Base-by-base conservation (phyloP, 1,284 basidiomycete species). In the Naganishia cerealis region DNA sequence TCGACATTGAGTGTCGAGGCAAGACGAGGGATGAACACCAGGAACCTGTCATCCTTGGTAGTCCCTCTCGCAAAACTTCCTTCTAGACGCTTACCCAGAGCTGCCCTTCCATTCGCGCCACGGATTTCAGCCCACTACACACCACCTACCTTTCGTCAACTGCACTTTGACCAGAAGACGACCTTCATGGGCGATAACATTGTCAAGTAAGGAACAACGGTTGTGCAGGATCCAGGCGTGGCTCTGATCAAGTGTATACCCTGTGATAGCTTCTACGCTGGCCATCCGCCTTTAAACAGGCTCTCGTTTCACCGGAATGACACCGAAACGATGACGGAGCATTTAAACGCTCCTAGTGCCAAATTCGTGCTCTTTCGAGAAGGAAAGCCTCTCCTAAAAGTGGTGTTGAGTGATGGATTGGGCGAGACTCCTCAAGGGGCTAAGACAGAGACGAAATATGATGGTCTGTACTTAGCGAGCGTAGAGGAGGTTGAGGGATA, bases 251-350 rank as follows among this genome's bases (percentile, higher is more conserved):
- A 33, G 6, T 33, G 6, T 33, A 38, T 39, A 53, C 33, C 26
- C 8, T 46, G 77, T 72, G 74, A 84, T 71, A 89, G 90, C 77
- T 87, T 88, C 81, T 87, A 88, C 74, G 84, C 86, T 58, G 91
- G 90, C 58, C 89, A 89, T 67, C 80, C 81, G 16, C 90, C 91
- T 18, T 82, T 94, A 48, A 95, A 94, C 79, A 87, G 92, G 42
- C 84, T 94, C 33, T 88, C 90, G 0, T 95, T 92, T 88, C 84
- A 93, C 67, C 85, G 92, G 36, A 81, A 87, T 21, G 89, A 88
- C 7, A 84, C 86, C 21, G 77, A 84, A 5, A 90, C 91, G 77
- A 82, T 94, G 54, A 90, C 90, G 72, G 82, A 86, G 15, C 83
- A 91, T 74, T 80, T 88, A 42, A 76, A 76, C 21, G 83, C 86